phyloP scores from a whole-genome alignment of 1,284 basidiomycete species.

The Moesziomyces sp. region DNA sequence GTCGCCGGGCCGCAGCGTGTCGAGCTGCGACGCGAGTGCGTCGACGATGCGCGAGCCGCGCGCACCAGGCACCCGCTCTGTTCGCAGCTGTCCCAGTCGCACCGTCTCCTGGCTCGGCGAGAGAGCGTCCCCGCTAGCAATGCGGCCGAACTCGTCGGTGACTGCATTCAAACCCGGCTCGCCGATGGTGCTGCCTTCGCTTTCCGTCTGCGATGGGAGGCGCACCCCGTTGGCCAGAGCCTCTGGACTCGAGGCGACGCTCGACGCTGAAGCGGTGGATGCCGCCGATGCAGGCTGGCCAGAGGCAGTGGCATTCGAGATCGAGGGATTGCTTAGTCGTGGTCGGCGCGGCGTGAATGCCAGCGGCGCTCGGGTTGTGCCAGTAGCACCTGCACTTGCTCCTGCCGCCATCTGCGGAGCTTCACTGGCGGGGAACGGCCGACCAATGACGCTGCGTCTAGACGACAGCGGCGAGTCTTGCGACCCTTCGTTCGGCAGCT shows the following conservation, averaged over 20 bases:
- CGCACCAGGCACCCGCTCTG: constrained; percentile 4
- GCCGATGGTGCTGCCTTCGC: constrained; percentile 25
- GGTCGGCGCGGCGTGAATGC: constrained; percentile 45
- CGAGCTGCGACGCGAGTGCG: constrained; percentile 29
- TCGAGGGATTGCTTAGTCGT: constrained; percentile 48
- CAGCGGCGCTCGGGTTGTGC: constrained; percentile 6
- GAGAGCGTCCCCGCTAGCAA: not conserved
- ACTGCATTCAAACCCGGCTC: constrained; percentile 4
- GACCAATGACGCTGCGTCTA: constrained; percentile 14
- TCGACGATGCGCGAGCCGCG: constrained; percentile 25
- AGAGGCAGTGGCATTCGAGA: constrained; percentile 47
- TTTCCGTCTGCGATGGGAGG: constrained; percentile 15
- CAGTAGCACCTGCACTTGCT: not conserved
- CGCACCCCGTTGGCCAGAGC: constrained; percentile 9
- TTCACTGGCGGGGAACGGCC: constrained; percentile 15
- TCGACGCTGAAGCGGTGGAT: constrained; percentile 3
- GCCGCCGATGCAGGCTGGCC: constrained; percentile 23
- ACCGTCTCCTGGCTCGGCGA: constrained; percentile 6
- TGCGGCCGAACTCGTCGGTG: constrained; percentile 14
- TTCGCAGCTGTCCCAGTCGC: constrained; percentile 2
- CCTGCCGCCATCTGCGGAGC: constrained; percentile 2
- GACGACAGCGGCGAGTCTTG: constrained; percentile 24
- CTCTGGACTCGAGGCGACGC: constrained; percentile 31
- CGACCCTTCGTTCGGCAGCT: constrained; percentile 6
- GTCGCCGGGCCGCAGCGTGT: constrained; percentile 6